These are phyloP conservation scores for Echria macrotheca DNA, from an alignment of 495 filamentous ascomycete species.

Conservation along the genomic window DNA sequence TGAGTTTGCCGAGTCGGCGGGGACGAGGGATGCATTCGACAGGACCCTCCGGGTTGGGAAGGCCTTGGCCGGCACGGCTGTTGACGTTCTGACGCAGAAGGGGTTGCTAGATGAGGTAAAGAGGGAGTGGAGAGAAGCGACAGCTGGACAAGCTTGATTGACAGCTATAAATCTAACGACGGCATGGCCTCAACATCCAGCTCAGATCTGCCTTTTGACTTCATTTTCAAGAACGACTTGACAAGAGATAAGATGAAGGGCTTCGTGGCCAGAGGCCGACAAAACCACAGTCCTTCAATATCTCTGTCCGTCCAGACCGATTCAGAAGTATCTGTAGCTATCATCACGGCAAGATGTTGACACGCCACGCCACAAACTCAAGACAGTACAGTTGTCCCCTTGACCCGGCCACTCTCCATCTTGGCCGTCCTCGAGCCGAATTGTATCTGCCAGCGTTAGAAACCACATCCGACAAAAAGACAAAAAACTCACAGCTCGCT, in stretches of 20 bases:
- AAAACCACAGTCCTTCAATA: constrained; percentile 24
- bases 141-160: too few relatives aligned
- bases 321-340: constrained; percentile 56
- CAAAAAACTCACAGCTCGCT: constrained; percentile 63
- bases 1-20: constrained; percentile 51
- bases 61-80: constrained; percentile 45
- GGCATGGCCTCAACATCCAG: too few relatives aligned
- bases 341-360: constrained; percentile 53
- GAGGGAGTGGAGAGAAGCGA: constrained; percentile 23
- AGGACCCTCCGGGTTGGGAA: constrained; percentile 49
- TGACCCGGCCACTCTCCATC: constrained; percentile 68
- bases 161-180: too few relatives aligned
- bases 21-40: constrained; percentile 47
- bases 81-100: constrained; percentile 46
- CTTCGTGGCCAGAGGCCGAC: constrained; percentile 16
- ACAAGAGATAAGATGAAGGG: too few relatives aligned
- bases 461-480: not conserved
- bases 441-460: constrained; percentile 52
- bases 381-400: constrained; percentile 56
- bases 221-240: constrained; percentile 33
- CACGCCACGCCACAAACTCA: too few relatives aligned
- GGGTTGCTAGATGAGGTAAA: constrained; percentile 38
- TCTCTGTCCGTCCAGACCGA: constrained; percentile 21
- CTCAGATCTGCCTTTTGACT: constrained; percentile 48
- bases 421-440: constrained; percentile 83